Percentiles rank a stretch among this genome's conserved stretches.
Conservation (phyloP, 2,329 filamentous ascomycete genomes). For the Diaporthe sp. region DNA sequence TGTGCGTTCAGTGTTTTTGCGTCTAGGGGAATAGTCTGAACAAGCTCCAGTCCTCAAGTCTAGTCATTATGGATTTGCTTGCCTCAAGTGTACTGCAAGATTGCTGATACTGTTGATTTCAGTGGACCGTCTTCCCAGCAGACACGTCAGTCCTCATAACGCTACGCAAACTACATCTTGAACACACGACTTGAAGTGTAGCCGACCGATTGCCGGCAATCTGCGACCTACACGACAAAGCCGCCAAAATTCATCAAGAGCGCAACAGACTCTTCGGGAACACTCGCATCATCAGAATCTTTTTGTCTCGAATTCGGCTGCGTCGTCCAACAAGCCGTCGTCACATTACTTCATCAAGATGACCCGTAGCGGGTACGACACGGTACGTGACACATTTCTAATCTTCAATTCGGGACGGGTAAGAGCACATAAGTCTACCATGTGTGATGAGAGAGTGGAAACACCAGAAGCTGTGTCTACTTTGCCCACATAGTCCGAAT, state of each 20-base stretch:
- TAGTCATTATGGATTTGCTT: background rate
- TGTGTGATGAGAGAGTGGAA: background rate
- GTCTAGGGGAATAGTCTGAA: conserved; percentile 1
- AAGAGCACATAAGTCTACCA: background rate
- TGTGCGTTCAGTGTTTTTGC: conserved; percentile 19
- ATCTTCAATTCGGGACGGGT: background rate
- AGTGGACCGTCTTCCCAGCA: conserved; percentile 27
- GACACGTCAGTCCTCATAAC: conserved; percentile 6
- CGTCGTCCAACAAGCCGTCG: background rate
- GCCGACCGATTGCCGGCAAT: conserved; percentile 29
- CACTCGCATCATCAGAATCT: background rate
- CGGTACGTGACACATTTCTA: background rate
- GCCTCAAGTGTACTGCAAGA: background rate
- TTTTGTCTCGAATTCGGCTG: background rate
- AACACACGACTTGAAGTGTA: conserved; percentile 2
- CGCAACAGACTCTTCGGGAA: background rate
- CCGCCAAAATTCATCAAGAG: background rate
- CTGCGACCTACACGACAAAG: background rate
- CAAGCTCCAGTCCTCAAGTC: background rate
- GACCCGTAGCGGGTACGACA: conserved; percentile 33
- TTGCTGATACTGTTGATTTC: background rate
- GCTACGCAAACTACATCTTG: conserved; percentile 1
- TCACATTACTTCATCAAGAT: background rate
- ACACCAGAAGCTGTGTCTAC: background rate
- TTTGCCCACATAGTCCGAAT: background rate